These are phyloP conservation scores for Coniochaeta ligniaria DNA, from an alignment of 2,329 filamentous ascomycete genomes.

Conservation along the genomic window DNA sequence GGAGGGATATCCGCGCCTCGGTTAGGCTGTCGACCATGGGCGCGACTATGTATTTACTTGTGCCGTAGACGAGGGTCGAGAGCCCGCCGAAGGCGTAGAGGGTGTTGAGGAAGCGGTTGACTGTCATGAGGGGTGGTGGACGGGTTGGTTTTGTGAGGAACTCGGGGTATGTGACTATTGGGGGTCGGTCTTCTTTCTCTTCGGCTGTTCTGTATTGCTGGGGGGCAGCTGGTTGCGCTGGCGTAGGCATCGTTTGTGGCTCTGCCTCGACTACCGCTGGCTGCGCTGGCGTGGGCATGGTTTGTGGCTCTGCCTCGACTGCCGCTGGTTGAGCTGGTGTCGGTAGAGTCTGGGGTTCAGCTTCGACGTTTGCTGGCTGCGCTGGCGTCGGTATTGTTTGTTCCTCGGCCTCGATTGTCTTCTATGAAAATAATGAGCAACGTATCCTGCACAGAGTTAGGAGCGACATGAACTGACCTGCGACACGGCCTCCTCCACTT, in stretches of 20 bases:
- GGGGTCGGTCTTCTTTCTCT: slow-evolving; percentile 34
- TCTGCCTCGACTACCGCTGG: neutral
- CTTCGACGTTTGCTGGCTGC: too few relatives aligned
- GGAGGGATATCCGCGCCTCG: slow-evolving; percentile 45
- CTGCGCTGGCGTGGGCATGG: neutral
- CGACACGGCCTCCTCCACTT: neutral
- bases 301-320: neutral
- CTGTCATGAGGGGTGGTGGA: slow-evolving; percentile 56
- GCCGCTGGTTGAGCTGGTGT: neutral
- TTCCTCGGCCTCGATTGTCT: neutral
- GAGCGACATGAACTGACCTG: neutral
- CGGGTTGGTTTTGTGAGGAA: slow-evolving; percentile 52
- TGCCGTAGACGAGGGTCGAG: slow-evolving; percentile 61
- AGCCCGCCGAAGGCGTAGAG: slow-evolving; percentile 51
- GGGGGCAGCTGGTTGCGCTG: slow-evolving; percentile 1
- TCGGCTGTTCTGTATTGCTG: neutral
- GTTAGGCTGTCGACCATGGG: slow-evolving; percentile 51
- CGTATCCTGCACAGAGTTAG: too few relatives aligned
- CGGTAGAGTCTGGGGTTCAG: neutral
- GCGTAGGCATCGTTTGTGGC: neutral
- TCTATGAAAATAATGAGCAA: neutral
- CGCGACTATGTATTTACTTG: slow-evolving; percentile 60
- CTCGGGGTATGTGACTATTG: slow-evolving; percentile 64
- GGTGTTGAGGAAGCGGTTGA: slow-evolving; percentile 48
- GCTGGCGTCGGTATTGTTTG: neutral